Percentiles rank a stretch among this genome's conserved stretches.
phyloP scores from a whole-genome alignment of 345 rosid genomes.

The Eucalyptus cladocalyx region DNA sequence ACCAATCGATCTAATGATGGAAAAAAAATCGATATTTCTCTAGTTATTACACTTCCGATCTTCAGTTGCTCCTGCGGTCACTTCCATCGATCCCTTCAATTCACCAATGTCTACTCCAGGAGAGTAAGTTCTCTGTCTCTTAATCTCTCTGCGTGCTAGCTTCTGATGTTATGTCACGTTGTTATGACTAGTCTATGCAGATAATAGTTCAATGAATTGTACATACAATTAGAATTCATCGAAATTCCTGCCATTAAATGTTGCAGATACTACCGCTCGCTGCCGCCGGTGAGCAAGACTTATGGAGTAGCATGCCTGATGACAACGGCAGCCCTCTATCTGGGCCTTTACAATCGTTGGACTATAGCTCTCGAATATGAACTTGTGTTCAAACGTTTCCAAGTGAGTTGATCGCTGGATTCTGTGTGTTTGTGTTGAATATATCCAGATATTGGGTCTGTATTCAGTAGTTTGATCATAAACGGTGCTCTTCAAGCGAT shows the following conservation, averaged over 20 bases:
- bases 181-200: not conserved
- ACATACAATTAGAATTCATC: not conserved
- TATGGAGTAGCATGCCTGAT: constrained; percentile 52
- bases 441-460: not conserved
- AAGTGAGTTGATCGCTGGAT: constrained; percentile 5
- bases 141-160: not conserved
- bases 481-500: not conserved
- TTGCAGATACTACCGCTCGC: constrained; percentile 40
- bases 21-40: not conserved
- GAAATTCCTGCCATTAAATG: not conserved
- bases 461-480: not conserved
- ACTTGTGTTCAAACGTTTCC: constrained; percentile 38
- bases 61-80: not conserved
- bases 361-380: constrained; percentile 28
- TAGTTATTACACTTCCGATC: not conserved
- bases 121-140: constrained; percentile 23
- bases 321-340: constrained; percentile 31
- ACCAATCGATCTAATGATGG: not conserved
- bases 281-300: constrained; percentile 63
- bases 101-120: constrained; percentile 41
- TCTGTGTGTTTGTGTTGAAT: not conserved
- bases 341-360: constrained; percentile 18
- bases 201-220: not conserved
- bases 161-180: not conserved
- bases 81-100: not conserved